phyloP scores from a whole-genome alignment of 139 green algal species.

The Chlorella vulgaris region DNA sequence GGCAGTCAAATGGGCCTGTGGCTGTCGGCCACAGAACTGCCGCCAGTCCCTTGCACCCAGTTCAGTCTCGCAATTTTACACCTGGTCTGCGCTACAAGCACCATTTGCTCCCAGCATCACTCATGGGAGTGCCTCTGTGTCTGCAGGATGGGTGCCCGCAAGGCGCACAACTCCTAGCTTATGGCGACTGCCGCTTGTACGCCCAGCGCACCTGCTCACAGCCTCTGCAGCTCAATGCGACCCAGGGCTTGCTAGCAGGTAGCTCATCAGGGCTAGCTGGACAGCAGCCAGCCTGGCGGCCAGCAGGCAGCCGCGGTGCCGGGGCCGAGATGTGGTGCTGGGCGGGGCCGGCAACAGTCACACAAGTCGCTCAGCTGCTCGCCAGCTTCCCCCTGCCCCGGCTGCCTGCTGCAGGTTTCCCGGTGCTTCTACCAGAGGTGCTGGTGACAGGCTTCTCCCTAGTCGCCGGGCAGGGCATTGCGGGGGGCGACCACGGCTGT shows the following conservation, averaged over 20 bases:
- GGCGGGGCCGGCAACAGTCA: too few relatives aligned
- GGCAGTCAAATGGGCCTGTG: too few relatives aligned
- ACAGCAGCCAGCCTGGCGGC: too few relatives aligned
- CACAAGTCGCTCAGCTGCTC: neutral
- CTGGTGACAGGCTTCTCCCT: neutral
- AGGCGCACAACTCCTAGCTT: neutral
- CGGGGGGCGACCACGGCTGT: neutral
- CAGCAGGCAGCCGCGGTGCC: too few relatives aligned
- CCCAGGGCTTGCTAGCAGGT: neutral
- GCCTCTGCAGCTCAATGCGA: neutral
- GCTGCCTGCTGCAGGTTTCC: neutral
- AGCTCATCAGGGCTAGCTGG: too few relatives aligned
- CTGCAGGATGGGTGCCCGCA: neutral
- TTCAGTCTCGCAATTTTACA: too few relatives aligned
- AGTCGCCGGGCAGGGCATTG: neutral
- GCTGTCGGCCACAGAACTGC: too few relatives aligned
- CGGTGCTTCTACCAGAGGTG: neutral
- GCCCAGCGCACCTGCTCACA: neutral
- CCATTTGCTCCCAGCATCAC: too few relatives aligned
- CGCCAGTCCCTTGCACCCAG: too few relatives aligned
- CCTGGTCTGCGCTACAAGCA: too few relatives aligned
- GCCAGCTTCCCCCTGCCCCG: neutral
- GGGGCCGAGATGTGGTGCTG: too few relatives aligned
- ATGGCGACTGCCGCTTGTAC: neutral
- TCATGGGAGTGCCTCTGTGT: too few relatives aligned